phyloP scores from a whole-genome alignment of 2,329 filamentous ascomycete species.

The Colletotrichum salicis region DNA sequence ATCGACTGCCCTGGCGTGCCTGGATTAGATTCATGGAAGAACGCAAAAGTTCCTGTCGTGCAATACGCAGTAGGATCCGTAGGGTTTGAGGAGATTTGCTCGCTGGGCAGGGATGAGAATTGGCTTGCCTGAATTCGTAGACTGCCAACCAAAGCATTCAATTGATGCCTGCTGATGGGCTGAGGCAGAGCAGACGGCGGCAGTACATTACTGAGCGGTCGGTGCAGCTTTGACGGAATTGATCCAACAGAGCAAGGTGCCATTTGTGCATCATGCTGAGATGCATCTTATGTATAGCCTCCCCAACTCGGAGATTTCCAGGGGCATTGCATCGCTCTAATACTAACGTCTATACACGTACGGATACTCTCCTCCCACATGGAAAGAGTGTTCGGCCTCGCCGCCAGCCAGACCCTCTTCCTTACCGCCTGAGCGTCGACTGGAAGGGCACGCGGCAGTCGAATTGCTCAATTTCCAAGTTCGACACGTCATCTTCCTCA shows the following conservation, averaged over 20 bases:
- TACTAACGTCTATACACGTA: neutral
- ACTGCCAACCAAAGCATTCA: neutral
- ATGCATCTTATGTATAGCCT: neutral
- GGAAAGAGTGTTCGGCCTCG: neutral
- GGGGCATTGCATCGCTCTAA: neutral
- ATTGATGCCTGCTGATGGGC: neutral
- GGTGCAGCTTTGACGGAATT: neutral
- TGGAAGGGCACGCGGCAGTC: neutral
- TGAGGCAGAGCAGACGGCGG: neutral
- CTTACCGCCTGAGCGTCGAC: neutral
- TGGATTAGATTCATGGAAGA: neutral
- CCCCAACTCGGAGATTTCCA: neutral
- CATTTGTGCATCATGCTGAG: neutral
- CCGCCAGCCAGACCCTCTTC: neutral
- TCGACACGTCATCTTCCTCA: neutral
- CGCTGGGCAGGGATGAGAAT: neutral
- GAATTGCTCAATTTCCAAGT: neutral
- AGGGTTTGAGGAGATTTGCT: neutral
- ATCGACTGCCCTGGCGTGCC: neutral
- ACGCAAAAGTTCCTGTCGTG: neutral
- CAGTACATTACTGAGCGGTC: neutral
- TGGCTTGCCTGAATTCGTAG: neutral
- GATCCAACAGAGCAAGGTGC: no score
- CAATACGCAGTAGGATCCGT: neutral
- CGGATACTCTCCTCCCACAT: neutral